These are phyloP conservation scores for Angomonas deanei DNA, from an alignment of 208 protist genomes.

Conservation along the genomic window DNA sequence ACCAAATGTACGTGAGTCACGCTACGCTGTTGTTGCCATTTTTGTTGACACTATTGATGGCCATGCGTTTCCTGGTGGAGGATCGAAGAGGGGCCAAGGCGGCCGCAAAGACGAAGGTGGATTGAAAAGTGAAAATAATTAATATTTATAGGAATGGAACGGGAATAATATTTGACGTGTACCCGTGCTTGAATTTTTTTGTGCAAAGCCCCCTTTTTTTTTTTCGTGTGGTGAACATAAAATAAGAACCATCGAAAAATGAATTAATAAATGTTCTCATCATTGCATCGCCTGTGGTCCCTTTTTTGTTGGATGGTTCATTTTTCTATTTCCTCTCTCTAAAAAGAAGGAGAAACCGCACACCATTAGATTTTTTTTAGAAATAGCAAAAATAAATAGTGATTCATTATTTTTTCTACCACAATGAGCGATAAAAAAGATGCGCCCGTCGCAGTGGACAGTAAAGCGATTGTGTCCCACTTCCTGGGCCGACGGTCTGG, in stretches of 20 bases:
- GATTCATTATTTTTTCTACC: no score
- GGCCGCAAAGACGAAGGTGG: slow-evolving; percentile 4
- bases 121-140: not conserved
- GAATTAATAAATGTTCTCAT: no score
- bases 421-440: no score
- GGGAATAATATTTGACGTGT: no score
- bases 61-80: not conserved
- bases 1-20: slow-evolving; percentile 58
- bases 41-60: slow-evolving; percentile 9
- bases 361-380: not conserved
- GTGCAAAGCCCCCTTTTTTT: no score
- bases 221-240: no score
- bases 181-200: no score
- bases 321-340: not conserved
- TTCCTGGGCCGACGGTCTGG: no score
- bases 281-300: not conserved
- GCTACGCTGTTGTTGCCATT: slow-evolving; percentile 36
- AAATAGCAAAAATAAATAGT: not conserved
- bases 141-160: no score
- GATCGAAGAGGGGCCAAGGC: not conserved
- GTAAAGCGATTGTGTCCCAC: no score
- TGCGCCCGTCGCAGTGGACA: no score
- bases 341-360: not conserved
- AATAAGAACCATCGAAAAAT: no score
- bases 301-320: not conserved